Conservation (phyloP, 2,329 filamentous ascomycete genomes). For the Fragosphaeria purpurea region DNA sequence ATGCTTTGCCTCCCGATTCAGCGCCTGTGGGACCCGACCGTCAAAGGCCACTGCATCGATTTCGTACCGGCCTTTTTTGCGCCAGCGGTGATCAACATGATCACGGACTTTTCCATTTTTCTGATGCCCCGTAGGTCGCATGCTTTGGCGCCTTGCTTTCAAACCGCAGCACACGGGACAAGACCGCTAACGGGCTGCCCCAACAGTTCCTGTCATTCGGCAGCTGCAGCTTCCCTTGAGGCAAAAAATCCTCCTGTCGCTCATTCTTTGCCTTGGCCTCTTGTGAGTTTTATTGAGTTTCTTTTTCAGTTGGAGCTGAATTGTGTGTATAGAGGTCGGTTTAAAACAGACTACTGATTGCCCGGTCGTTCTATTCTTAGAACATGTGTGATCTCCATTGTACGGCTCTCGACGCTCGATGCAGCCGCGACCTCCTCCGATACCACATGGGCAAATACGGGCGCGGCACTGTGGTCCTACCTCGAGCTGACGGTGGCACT, state of each 20-base stretch:
- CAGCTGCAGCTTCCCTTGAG: constrained; percentile 15
- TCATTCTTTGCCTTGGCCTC: constrained; percentile 18
- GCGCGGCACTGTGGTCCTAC: constrained; percentile 22
- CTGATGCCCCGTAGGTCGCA: constrained; percentile 11
- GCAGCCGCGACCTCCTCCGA: constrained; percentile 13
- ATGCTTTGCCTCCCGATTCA: constrained; percentile 16
- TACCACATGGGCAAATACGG: constrained; percentile 19
- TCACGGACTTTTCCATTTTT: constrained; percentile 18
- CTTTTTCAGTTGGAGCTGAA: too few relatives aligned
- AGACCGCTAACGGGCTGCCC: neutral
- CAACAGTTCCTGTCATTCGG: constrained; percentile 15
- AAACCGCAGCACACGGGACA: too few relatives aligned
- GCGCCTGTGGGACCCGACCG: constrained; percentile 14
- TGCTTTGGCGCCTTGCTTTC: too few relatives aligned
- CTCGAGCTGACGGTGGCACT: constrained; percentile 20
- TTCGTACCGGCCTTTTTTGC: constrained; percentile 15
- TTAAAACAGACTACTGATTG: too few relatives aligned
- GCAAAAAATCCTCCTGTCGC: constrained; percentile 17
- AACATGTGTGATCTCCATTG: constrained; percentile 19
- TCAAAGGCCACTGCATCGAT: constrained; percentile 16
- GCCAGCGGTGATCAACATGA: constrained; percentile 17
- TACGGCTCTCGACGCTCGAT: constrained; percentile 18
- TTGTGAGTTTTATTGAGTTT: constrained; percentile 13
- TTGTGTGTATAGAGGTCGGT: too few relatives aligned
- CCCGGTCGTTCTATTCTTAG: constrained; percentile 3